Base-by-base conservation (phyloP, 208 protist genomes). In the Crithidia fasciculata region DNA sequence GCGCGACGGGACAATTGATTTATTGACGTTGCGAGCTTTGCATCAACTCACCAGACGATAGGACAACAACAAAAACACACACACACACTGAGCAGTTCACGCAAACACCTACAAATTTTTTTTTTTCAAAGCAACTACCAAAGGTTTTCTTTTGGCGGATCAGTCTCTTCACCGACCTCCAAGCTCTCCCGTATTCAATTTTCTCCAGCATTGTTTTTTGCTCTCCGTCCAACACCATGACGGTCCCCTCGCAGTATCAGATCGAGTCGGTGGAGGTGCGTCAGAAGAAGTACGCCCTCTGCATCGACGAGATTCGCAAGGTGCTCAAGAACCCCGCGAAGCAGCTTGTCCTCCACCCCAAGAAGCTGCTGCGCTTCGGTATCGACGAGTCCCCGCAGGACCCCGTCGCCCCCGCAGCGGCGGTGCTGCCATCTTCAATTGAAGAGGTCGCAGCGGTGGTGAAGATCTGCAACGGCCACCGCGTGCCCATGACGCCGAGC, bases 401-500 rank as follows among this genome's bases (percentile, higher is more conserved):
- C 10, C 64, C 59, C 8, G 80, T 72, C 3, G 19, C 60, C 8
- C 82, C 85, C 3, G 59, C 76, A 4, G 84, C 81, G 4, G 80
- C 76, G 52, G 76, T 85, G 19, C 15, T 79, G 8, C 76, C 80
- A 9, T 41, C 18, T 18, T 60, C 72, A 1, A 76, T 81, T 7
- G 58, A 76, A 50, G 84, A 88, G 55, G 76, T 78, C 0, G 80
- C 59, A 2, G 77, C 69, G 5, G 69, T 85, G 7, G 76, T 85
- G 67, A 76, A 73, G 39, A 41, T 78, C 12, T 88, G 80, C 62
- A 44, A 44, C 16, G 61, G 74, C 52, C 72, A 85, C 76, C 78
- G 80, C 19, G 72, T 85, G 45, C 78, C 81, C 10, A 84, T 90
- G 59, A 89, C 85, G 36, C 85, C 83, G 45, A 74, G 83, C 13